phyloP scores from a whole-genome alignment of 2,329 filamentous ascomycete species.

The Exophiala oligosperma region DNA sequence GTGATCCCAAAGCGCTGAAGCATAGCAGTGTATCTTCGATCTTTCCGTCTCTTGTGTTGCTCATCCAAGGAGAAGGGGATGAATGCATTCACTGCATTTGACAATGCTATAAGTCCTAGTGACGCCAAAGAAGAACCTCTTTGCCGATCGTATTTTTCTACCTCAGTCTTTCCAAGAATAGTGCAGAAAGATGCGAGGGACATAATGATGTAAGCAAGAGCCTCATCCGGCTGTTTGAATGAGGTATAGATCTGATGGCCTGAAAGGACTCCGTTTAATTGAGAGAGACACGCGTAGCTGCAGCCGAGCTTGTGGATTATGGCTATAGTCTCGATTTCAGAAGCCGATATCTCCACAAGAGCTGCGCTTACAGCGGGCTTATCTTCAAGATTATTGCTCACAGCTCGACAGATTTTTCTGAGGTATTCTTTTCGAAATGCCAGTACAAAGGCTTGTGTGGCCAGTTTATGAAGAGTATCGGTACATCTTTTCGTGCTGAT shows the following conservation, averaged over 20 bases:
- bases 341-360: neutral
- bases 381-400: constrained; percentile 2
- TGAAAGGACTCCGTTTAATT: constrained; percentile 12
- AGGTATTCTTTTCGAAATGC: constrained; percentile 9
- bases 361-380: neutral
- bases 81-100: constrained; percentile 13
- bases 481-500: neutral
- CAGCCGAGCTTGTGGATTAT: constrained; percentile 9
- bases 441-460: constrained; percentile 14
- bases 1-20: constrained; percentile 13
- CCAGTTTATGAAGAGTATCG: constrained; percentile 7
- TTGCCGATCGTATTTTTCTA: neutral
- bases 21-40: neutral
- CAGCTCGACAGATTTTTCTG: neutral
- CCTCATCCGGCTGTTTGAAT: constrained; percentile 1
- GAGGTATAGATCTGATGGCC: neutral
- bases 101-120: constrained; percentile 7
- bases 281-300: constrained; percentile 6
- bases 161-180: neutral
- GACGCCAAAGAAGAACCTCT: neutral
- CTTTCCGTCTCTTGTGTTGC: neutral
- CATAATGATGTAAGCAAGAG: constrained; percentile 15
- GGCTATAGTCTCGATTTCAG: constrained; percentile 19
- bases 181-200: constrained; percentile 16
- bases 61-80: constrained; percentile 14